Evolutionary conservation across 495 filamentous ascomycete species (phyloP).

Genomic region (Penicillium bovifimosum): DNA sequence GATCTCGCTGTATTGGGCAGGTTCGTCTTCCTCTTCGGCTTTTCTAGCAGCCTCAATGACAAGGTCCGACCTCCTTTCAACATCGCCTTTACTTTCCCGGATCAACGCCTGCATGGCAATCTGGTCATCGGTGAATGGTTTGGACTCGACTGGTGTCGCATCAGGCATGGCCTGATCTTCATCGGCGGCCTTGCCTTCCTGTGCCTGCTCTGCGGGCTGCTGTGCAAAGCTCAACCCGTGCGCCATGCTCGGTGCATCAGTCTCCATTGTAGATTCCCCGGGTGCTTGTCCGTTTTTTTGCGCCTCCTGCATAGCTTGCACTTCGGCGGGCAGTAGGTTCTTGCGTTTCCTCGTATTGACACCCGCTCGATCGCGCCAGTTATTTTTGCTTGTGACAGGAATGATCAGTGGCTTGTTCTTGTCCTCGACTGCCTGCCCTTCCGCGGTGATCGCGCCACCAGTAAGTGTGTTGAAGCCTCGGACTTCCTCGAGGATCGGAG

Average conservation of each 20-base stretch:
- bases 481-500: constrained; percentile 45
- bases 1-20: constrained; percentile 50
- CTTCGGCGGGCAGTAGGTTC: constrained; percentile 48
- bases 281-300: constrained; percentile 28
- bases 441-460: constrained; percentile 48
- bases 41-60: constrained; percentile 47
- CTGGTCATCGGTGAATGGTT: constrained; percentile 60
- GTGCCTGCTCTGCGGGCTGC: constrained; percentile 16
- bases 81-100: constrained; percentile 45
- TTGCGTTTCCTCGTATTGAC: constrained; percentile 47
- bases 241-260: constrained; percentile 35
- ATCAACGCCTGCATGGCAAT: constrained; percentile 76
- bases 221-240: constrained; percentile 45
- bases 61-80: constrained; percentile 49
- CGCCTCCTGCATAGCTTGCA: constrained; percentile 41
- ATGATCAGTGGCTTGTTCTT: constrained; percentile 56
- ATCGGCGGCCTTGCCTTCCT: constrained; percentile 12
- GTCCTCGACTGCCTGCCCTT: constrained; percentile 23
- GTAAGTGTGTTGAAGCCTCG: constrained; percentile 55
- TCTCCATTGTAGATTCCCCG: constrained; percentile 29
- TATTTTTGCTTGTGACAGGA: constrained; percentile 57
- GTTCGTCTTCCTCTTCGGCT: constrained; percentile 15
- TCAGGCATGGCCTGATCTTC: constrained; percentile 30
- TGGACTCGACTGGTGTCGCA: constrained; percentile 18
- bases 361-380: constrained; percentile 59